Evolutionary conservation across 164 flowering plant genomes (phyloP), one percentile per base, ranked within the genome.

Genomic region (Sedum album): DNA sequence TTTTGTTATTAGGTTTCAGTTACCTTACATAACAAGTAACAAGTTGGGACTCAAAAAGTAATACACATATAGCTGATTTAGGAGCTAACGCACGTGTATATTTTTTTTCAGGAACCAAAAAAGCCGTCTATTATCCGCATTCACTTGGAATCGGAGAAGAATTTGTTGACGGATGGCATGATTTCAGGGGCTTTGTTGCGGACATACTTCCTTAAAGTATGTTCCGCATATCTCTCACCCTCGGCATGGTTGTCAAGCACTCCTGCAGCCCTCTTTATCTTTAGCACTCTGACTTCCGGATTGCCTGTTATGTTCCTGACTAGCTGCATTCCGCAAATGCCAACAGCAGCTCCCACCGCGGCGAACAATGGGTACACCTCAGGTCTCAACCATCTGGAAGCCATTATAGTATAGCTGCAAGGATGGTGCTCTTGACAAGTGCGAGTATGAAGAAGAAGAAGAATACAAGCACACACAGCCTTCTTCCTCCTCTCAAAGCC

Each of bases 211-310:
- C 68, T 66, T 49, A 66, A 7, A 8, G n/a, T 28, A 30, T 66
- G 68, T 41, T 66, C 51, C 28, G 55, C 31, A 31, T 66, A 66
- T 41, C 11, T 66, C 68, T 66, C 53, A n/a, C 68, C 68, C 68
- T 66, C 68, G 33, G 30, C 55, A 10, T 39, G 35, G 30, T 66
- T 66, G n/a, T 66, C 68, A 21, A 66, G 49, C 18, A 66, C 53
- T 66, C 68, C 68, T 42, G 68, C 68, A 66, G 48, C 49, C 33
- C 68, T 66, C 49, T 66, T 66, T 28, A 26, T 18, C 35, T 66
- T 66, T 7, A 44, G 15, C 31, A 66, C 68, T 35, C 42, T 66
- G 11, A 66, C 68, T 23, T 66, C 68, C 14, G 68, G 68, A 66
- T 66, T 66, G 30, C 49, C 46, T n/a, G 68, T 66, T 20, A 66